Evolutionary conservation across 106 monocot species (phyloP).

Genomic region (Dendrobium catenatum): DNA sequence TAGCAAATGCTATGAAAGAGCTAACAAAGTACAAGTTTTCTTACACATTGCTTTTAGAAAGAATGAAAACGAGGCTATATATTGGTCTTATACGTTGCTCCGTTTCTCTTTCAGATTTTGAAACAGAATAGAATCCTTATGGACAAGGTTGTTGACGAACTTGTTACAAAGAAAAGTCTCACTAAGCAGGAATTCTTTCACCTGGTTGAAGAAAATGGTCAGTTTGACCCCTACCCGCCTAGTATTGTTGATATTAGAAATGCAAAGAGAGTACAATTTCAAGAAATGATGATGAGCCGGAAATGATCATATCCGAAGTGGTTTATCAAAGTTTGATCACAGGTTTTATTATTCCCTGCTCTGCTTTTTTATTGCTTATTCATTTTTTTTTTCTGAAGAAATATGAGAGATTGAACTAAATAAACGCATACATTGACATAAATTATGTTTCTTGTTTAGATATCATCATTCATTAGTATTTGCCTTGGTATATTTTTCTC

Average conservation of each 20-base stretch:
- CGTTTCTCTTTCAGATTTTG: conserved; percentile 47
- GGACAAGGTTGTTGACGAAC: conserved; percentile 54
- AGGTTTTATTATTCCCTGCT: neutral
- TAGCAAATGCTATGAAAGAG: conserved; percentile 66
- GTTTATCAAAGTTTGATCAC: neutral
- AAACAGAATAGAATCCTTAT: conserved; percentile 45
- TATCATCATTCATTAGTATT: neutral
- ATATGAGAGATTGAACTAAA: neutral
- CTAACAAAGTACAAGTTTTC: conserved; percentile 41
- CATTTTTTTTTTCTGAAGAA: neutral
- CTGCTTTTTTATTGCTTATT: neutral
- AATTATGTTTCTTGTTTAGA: neutral
- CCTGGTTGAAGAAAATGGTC: conserved; percentile 57
- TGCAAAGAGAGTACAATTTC: conserved; percentile 43
- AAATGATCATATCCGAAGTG: conserved; percentile 9
- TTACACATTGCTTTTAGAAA: neutral
- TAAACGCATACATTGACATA: neutral
- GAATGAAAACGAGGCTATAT: neutral
- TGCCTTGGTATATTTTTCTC: neutral
- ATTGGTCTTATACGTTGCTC: neutral
- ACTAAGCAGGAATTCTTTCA: conserved; percentile 62
- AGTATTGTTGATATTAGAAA: conserved; percentile 62
- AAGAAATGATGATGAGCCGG: conserved; percentile 50
- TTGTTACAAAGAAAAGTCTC: conserved; percentile 73
- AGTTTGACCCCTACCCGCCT: conserved; percentile 43